These are phyloP conservation scores for Candida boidinii DNA, from an alignment of 805 yeast species.

Conservation along the genomic window DNA sequence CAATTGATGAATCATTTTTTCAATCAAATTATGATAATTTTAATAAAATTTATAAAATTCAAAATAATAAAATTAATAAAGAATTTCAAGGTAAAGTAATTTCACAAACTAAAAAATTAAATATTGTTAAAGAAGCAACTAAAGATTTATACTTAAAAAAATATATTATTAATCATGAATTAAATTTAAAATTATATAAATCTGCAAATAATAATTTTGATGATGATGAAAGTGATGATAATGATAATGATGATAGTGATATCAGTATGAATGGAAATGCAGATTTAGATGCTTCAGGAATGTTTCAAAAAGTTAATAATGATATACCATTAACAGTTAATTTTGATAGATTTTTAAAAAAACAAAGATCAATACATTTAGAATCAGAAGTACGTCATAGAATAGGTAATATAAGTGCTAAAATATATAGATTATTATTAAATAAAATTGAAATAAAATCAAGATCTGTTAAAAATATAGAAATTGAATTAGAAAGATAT, in stretches of 20 bases:
- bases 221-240: neutral
- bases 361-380: constrained; percentile 56
- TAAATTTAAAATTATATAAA: constrained; percentile 6
- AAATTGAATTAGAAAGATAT: constrained; percentile 16
- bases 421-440: constrained; percentile 54
- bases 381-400: constrained; percentile 55
- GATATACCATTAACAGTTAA: constrained; percentile 50
- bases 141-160: constrained; percentile 21
- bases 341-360: constrained; percentile 57
- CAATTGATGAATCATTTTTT: constrained; percentile 28
- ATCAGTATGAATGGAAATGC: too few relatives aligned
- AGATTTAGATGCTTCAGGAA: too few relatives aligned
- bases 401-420: constrained; percentile 60
- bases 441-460: constrained; percentile 48
- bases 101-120: constrained; percentile 47
- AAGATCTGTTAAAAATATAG: constrained; percentile 21
- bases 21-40: constrained; percentile 23
- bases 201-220: constrained; percentile 3
- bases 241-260: too few relatives aligned
- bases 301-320: constrained; percentile 35
- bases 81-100: constrained; percentile 20
- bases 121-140: constrained; percentile 55
- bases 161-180: constrained; percentile 7
- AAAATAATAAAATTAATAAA: constrained; percentile 23
- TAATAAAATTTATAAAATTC: constrained; percentile 29